Conservation (phyloP, 148 eudicot genomes). For the Diospyros kaki region DNA sequence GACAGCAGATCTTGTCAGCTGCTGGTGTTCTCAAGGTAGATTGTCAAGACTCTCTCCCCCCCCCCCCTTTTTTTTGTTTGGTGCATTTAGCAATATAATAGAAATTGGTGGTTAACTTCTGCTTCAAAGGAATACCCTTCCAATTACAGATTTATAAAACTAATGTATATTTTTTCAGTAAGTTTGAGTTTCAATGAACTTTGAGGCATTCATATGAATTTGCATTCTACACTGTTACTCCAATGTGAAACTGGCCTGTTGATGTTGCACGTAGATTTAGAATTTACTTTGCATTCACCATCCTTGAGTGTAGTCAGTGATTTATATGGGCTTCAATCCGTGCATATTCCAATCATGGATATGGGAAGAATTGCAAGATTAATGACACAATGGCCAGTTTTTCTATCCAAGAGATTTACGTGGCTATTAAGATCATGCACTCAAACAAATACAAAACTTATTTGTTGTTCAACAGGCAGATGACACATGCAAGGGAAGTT, state of each 20-base stretch:
- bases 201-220: neutral
- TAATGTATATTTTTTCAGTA: neutral
- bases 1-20: constrained; percentile 95
- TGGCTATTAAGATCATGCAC: neutral
- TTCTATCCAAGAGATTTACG: neutral
- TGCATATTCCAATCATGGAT: neutral
- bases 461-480: neutral
- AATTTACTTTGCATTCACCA: neutral
- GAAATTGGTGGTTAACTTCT: neutral
- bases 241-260: neutral
- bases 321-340: neutral
- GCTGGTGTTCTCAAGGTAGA: constrained; percentile 94
- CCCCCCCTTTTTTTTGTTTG: neutral
- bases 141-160: neutral
- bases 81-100: neutral
- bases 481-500: neutral
- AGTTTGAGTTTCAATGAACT: neutral
- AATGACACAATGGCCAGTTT: neutral
- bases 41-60: neutral
- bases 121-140: neutral
- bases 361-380: neutral
- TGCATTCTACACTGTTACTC: neutral
- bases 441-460: no score
- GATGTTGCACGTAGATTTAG: neutral
- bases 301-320: neutral